Conservation (phyloP, 2,329 filamentous ascomycete species). For the Beauveria brongniartii region DNA sequence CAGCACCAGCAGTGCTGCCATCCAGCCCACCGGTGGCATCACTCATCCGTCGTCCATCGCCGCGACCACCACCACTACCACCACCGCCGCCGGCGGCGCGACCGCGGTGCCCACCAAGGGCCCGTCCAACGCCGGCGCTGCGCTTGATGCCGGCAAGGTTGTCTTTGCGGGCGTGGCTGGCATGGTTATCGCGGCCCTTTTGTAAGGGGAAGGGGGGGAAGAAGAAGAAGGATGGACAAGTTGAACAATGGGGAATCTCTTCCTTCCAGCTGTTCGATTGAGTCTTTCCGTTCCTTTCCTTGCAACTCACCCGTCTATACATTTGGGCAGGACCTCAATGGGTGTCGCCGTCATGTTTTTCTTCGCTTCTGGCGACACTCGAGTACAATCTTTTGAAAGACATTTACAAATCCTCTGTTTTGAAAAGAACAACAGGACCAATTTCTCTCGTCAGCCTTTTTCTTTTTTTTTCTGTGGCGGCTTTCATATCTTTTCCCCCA, state of each 20-base stretch:
- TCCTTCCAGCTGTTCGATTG: no score
- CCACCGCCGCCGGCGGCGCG: conserved; percentile 15
- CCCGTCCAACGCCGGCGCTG: conserved; percentile 34
- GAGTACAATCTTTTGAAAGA: conserved; percentile 1
- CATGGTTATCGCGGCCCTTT: conserved; percentile 36
- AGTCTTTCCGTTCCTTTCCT: not conserved
- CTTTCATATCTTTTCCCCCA: not conserved
- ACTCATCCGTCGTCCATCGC: conserved; percentile 7
- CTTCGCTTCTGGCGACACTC: conserved; percentile 1
- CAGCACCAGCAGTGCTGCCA: conserved; percentile 27
- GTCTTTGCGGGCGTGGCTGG: conserved; percentile 43
- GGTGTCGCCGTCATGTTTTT: not conserved
- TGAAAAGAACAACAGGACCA: not conserved
- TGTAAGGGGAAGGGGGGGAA: not conserved
- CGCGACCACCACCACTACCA: not conserved
- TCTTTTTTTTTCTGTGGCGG: not conserved
- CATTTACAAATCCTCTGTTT: not conserved
- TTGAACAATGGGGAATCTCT: not conserved
- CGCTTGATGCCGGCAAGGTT: conserved; percentile 35
- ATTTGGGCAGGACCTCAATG: conserved; percentile 2
- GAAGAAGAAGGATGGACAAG: no score
- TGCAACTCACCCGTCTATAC: not conserved
- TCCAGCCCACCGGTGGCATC: conserved; percentile 21
- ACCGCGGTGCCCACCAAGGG: conserved; percentile 22
- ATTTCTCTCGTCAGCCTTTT: not conserved